Evolutionary conservation across 805 yeast species (phyloP).

Genomic region (Starmerella khaoyaiensis): DNA sequence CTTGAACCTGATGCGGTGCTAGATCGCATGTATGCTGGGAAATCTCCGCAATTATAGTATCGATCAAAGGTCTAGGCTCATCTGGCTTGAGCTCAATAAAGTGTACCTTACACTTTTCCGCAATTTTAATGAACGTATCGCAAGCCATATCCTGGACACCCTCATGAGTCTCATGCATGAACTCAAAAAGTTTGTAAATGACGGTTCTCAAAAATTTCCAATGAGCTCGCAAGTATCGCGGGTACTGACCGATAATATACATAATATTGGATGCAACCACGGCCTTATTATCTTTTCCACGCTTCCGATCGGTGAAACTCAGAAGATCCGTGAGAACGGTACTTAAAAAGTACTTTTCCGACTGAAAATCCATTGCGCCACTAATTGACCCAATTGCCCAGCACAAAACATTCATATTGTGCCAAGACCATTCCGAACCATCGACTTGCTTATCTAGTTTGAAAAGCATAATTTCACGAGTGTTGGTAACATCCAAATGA

Average conservation of each 20-base stretch:
- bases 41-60: constrained; percentile 72
- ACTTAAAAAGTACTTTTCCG: constrained; percentile 89
- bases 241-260: constrained; percentile 99
- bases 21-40: constrained; percentile 80
- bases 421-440: constrained; percentile 99
- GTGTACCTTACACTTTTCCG: constrained; percentile 88
- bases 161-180: constrained; percentile 99
- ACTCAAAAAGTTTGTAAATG: constrained; percentile 86
- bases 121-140: constrained; percentile 93
- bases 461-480: constrained; percentile 84
- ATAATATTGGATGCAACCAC: constrained; percentile 98
- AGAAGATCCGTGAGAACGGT: constrained; percentile 84
- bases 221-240: constrained; percentile 91
- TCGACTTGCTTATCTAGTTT: constrained; percentile 87
- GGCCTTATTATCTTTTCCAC: constrained; percentile 96
- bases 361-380: constrained; percentile 96
- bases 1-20: constrained; percentile 94
- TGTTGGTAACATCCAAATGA: constrained; percentile 86
- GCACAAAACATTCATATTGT: constrained; percentile 87
- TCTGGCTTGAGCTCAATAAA: constrained; percentile 77
- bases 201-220: constrained; percentile 97
- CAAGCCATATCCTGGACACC: constrained; percentile 99
- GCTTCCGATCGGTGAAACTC: constrained; percentile 85
- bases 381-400: constrained; percentile 99
- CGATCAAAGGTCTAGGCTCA: constrained; percentile 82